phyloP scores from a whole-genome alignment of 768 basidiomycete genomes.

The Auricularia sp. region DNA sequence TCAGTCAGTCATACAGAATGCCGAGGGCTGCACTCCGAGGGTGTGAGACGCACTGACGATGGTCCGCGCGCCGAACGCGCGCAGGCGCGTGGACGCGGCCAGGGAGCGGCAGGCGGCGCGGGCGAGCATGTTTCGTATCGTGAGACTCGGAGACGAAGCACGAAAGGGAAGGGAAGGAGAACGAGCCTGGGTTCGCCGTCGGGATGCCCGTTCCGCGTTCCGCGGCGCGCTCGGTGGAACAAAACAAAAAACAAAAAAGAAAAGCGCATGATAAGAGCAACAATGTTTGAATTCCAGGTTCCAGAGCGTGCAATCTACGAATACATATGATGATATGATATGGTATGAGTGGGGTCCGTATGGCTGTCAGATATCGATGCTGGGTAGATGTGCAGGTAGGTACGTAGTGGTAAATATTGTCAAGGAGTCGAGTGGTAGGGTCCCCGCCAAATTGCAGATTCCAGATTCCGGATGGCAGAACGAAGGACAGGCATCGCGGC shows the following conservation, averaged over 20 bases:
- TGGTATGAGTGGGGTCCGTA: too few species aligned
- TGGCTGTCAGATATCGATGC: neutral
- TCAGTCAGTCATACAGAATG: too few species aligned
- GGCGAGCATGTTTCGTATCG: neutral
- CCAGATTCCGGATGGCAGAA: neutral
- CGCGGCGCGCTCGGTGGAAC: too few species aligned
- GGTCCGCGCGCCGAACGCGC: conserved; percentile 5
- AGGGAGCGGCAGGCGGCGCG: neutral
- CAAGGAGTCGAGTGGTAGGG: neutral
- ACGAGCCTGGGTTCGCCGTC: neutral
- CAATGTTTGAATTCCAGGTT: too few species aligned
- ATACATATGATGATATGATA: neutral
- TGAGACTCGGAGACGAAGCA: neutral
- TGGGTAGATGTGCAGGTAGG: neutral
- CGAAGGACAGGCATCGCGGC: neutral
- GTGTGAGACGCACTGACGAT: conserved; percentile 10
- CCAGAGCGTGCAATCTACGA: neutral
- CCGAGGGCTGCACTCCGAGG: too few species aligned
- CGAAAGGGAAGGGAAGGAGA: neutral
- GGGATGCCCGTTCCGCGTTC: too few species aligned
- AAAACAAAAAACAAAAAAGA: too few species aligned
- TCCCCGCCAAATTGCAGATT: neutral
- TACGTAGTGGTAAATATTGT: neutral
- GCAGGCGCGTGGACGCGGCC: neutral
- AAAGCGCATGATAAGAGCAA: too few species aligned